Percentiles rank a stretch among this genome's conserved stretches.
These are phyloP conservation scores for Claviceps arundinis DNA, from an alignment of 2,329 filamentous ascomycete genomes.

Conservation along the genomic window DNA sequence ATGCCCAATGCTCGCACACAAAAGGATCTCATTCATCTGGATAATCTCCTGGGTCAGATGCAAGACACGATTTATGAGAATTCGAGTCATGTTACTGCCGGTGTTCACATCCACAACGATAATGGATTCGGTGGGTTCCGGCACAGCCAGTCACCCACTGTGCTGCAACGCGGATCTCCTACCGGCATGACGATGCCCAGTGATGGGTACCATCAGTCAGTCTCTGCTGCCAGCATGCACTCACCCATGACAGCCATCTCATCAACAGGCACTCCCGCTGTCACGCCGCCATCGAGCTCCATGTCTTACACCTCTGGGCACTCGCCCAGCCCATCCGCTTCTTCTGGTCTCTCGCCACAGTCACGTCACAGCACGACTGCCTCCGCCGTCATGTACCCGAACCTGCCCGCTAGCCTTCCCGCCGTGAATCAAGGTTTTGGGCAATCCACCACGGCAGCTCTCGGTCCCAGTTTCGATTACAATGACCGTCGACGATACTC, in stretches of 20 bases:
- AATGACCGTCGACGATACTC: constrained; percentile 53
- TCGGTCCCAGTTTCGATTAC: constrained; percentile 53
- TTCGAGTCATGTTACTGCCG: constrained; percentile 66
- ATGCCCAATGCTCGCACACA: constrained; percentile 85
- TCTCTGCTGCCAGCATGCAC: constrained; percentile 42
- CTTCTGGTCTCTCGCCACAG: constrained; percentile 52
- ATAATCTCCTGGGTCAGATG: constrained; percentile 90
- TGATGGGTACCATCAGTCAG: constrained; percentile 26
- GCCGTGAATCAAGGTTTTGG: constrained; percentile 58
- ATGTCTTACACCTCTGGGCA: constrained; percentile 68
- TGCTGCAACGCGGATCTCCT: constrained; percentile 24
- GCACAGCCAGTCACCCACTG: constrained; percentile 40
- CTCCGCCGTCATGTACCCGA: constrained; percentile 60
- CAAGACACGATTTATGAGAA: constrained; percentile 94
- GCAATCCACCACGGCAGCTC: constrained; percentile 55
- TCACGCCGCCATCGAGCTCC: constrained; percentile 63
- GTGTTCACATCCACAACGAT: constrained; percentile 65
- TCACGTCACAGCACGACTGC: constrained; percentile 47
- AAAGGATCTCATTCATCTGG: constrained; percentile 84
- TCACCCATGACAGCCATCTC: constrained; percentile 46
- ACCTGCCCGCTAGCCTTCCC: constrained; percentile 39
- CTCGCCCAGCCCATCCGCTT: constrained; percentile 57
- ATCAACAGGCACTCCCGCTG: constrained; percentile 57
- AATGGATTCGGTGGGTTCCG: constrained; percentile 47
- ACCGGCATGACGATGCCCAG: constrained; percentile 20